phyloP scores from a whole-genome alignment of 2,329 filamentous ascomycete genomes.

The Cladosporium austrohemisphaericum region DNA sequence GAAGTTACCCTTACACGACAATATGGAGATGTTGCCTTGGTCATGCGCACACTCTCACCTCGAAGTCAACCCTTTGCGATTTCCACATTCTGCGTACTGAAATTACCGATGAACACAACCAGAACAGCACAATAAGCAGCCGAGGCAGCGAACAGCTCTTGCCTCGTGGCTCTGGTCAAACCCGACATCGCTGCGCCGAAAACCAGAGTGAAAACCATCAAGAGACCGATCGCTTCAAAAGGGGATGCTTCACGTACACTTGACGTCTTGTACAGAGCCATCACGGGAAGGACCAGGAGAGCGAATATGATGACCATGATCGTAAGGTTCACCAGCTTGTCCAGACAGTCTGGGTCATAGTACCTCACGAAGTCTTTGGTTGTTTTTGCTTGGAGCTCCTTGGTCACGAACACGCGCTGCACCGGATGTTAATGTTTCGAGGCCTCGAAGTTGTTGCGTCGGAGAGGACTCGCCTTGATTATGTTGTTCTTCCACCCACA shows the following conservation, averaged over 20 bases:
- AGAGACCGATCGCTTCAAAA: conserved; percentile 39
- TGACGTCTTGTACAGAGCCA: conserved; percentile 39
- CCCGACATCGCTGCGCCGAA: conserved; percentile 25
- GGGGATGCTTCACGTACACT: conserved; percentile 29
- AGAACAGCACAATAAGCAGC: conserved; percentile 27
- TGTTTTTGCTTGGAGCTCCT: conserved; percentile 38
- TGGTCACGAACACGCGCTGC: conserved; percentile 38
- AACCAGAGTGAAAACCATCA: conserved; percentile 40
- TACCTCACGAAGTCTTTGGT: conserved; percentile 33
- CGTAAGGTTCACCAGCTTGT: conserved; percentile 39
- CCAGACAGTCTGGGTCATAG: conserved; percentile 37
- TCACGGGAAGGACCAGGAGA: conserved; percentile 39
- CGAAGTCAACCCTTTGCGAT: neutral
- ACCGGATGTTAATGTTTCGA: neutral
- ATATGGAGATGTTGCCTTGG: no score
- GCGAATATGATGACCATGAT: conserved; percentile 44
- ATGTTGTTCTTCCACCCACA: conserved; percentile 25
- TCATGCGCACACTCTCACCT: neutral
- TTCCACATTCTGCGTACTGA: conserved; percentile 15
- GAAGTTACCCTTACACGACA: no score
- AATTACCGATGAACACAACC: conserved; percentile 28
- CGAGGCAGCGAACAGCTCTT: conserved; percentile 27
- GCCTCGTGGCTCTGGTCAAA: conserved; percentile 23
- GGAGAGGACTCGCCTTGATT: conserved; percentile 27
- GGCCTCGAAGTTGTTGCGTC: no score